phyloP scores from a whole-genome alignment of 2,329 filamentous ascomycete species.

The Aspergillus texensis region DNA sequence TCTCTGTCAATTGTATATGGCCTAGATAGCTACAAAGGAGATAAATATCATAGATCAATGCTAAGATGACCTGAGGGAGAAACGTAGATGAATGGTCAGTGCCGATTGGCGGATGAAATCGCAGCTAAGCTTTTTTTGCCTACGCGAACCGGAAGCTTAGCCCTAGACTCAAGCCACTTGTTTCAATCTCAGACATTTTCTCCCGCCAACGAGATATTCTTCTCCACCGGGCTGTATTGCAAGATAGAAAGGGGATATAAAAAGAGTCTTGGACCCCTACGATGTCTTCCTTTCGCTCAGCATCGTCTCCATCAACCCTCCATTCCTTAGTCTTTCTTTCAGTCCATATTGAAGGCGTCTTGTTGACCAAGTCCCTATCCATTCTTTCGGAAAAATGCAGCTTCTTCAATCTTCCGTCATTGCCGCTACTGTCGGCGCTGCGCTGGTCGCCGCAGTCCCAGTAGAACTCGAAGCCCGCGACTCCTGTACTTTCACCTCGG shows the following conservation, averaged over 20 bases:
- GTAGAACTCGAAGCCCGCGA: constrained; percentile 13
- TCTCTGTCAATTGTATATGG: neutral
- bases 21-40: neutral
- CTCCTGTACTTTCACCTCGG: constrained; percentile 36
- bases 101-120: neutral
- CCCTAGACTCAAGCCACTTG: neutral
- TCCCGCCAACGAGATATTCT: neutral
- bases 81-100: neutral
- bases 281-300: neutral
- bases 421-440: constrained; percentile 18
- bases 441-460: constrained; percentile 17
- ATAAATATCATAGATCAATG: neutral
- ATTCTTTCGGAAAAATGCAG: constrained; percentile 16
- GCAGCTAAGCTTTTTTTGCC: constrained; percentile 2
- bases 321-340: constrained; percentile 12
- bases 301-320: neutral
- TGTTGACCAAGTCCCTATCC: constrained; percentile 17
- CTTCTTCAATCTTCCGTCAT: constrained; percentile 15
- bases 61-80: neutral
- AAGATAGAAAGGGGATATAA: neutral
- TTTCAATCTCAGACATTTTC: constrained; percentile 1
- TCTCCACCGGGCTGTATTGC: neutral
- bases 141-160: constrained; percentile 1
- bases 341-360: neutral
- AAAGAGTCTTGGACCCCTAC: neutral